These are phyloP conservation scores for Vitis hybrid DNA, from an alignment of 177 flowering plant species.

Conservation along the genomic window DNA sequence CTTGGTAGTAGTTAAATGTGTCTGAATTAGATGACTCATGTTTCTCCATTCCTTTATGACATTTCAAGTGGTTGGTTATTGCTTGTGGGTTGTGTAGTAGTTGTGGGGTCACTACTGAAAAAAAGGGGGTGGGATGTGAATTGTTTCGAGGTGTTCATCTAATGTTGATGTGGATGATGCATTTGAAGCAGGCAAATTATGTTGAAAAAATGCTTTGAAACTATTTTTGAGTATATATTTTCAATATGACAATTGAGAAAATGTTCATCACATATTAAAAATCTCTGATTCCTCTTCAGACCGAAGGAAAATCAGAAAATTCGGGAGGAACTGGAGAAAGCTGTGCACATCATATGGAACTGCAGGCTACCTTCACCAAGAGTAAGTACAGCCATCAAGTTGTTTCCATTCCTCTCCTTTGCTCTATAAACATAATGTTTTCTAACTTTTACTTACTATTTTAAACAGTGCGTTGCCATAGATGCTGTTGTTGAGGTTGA, in stretches of 20 bases:
- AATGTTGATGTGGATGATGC: not conserved
- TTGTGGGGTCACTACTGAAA: no score
- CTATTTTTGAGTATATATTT: not conserved
- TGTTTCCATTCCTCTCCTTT: not conserved
- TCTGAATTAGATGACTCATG: no score
- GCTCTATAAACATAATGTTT: not conserved
- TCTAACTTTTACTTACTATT: not conserved
- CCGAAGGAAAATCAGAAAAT: conserved; percentile 76
- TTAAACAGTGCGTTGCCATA: conserved; percentile 75
- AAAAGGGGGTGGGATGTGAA: no score
- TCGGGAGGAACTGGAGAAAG: conserved; percentile 70
- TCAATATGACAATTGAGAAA: not conserved
- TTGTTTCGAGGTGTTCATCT: no score
- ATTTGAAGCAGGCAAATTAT: not conserved
- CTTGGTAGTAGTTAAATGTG: no score
- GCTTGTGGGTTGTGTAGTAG: no score
- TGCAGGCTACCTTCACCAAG: conserved; percentile 93
- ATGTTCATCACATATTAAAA: not conserved
- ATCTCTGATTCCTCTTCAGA: conserved; percentile 32
- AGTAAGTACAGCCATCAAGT: conserved; percentile 39
- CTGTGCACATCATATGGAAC: conserved; percentile 89
- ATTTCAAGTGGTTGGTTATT: no score
- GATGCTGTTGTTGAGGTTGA: conserved; percentile 82
- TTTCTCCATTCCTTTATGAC: no score
- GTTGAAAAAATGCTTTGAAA: not conserved